Evolutionary conservation across 2,329 filamentous ascomycete genomes (phyloP), one percentile per base, ranked within the genome.

Genomic region (Diaporthe ampelina): DNA sequence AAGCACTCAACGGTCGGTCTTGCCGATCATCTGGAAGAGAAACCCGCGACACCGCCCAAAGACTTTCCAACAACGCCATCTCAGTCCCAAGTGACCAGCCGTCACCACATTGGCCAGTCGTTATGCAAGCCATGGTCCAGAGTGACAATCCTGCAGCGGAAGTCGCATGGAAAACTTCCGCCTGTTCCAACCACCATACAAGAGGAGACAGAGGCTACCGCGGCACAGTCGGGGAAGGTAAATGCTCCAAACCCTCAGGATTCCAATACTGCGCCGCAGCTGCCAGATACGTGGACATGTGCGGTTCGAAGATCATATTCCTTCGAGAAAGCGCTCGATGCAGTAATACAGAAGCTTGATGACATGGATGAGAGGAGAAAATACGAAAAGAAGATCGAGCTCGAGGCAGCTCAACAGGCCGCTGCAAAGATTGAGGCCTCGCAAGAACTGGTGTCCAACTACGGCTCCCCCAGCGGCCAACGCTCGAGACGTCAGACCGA

Each of bases 301-400:
- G 73, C 77, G 4, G 69, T 78, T 10, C 75, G 76, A n/a, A 77
- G 77, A 11, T 77, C 78, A 10, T 81, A 77, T 11, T 80, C 78
- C 1, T 77, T 80, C 24, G 78, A 81, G 45, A 77, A 77, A 50
- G 80, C 79, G 1, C 75, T 81, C 1, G 79, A 81, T 59, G 77
- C 77, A n/a, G 77, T 79, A 3, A 76, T 80, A n/a, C 70, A 76
- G 32, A 79, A 78, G 70, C 70, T 81, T 24, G 77, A 80, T n/a
- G 77, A 75, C 26, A 78, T 81, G 77, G 78, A 79, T 8, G 77
- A 79, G n/a, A 75, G 73, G 35, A 72, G n/a, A 58, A 73, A 50
- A 9, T 56, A 65, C 13, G 69, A 73, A 69, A 72, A 56, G 45
- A 69, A 48, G 7, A 15, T 32, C 24, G 54, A 54, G 26, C n/a